Evolutionary conservation across 768 basidiomycete species (phyloP).

Genomic region (Mycena galopus): DNA sequence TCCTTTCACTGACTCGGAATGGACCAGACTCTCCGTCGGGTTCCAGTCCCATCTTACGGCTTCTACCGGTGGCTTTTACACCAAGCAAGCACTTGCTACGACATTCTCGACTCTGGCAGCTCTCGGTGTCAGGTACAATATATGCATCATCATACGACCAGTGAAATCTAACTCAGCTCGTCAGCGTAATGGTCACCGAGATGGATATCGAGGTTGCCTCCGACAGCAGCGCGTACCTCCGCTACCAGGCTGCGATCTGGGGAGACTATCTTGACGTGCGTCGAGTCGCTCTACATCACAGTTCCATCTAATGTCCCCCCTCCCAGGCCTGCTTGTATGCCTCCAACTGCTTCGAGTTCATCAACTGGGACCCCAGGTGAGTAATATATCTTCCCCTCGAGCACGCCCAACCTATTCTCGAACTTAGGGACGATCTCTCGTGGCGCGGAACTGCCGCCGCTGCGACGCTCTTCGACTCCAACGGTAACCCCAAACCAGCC

Average conservation of each 20-base stretch:
- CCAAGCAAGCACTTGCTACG: conserved; percentile 27
- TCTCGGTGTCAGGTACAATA: no score
- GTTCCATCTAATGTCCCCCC: not conserved
- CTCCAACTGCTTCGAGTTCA: conserved; percentile 32
- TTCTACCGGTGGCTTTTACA: conserved; percentile 23
- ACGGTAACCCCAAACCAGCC: conserved; percentile 30
- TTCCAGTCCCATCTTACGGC: conserved; percentile 32
- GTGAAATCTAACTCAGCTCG: no score
- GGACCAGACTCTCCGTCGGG: conserved; percentile 24
- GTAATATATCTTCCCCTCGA: not conserved
- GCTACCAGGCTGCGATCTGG: conserved; percentile 34
- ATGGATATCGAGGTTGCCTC: conserved; percentile 27
- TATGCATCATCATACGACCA: no score
- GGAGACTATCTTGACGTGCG: conserved; percentile 33
- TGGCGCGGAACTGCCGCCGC: conserved; percentile 34
- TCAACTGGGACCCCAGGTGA: conserved; percentile 33
- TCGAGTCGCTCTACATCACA: not conserved
- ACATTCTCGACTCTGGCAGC: conserved; percentile 28
- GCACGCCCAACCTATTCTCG: not conserved
- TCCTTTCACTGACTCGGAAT: not conserved
- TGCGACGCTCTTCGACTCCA: conserved; percentile 31
- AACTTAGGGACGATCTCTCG: conserved; percentile 29
- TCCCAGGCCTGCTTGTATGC: conserved; percentile 31
- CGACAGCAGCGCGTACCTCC: conserved; percentile 12
- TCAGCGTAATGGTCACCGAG: conserved; percentile 30